A percentile compares a stretch with the other conserved stretches of the same genome.
Evolutionary conservation across 441 rosid genomes (phyloP).

Genomic region (Breynia disticha): DNA sequence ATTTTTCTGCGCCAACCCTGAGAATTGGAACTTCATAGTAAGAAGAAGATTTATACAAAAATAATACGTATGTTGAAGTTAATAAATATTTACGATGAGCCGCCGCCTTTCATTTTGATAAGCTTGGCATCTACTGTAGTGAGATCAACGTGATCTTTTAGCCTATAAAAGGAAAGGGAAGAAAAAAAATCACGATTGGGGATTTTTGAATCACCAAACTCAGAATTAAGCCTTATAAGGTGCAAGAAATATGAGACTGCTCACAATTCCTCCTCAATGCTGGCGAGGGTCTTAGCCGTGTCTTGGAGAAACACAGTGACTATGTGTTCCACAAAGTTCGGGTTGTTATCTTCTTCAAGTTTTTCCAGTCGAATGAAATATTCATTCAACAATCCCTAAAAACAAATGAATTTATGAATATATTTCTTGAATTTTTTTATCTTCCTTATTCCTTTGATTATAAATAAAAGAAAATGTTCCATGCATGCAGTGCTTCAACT

Average conservation of each 20-base stretch:
- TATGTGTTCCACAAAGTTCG: constrained; percentile 21
- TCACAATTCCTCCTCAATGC: constrained; percentile 16
- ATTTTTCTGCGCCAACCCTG: constrained; percentile 27
- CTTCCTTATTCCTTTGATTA: background rate
- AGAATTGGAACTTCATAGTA: background rate
- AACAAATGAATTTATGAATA: background rate
- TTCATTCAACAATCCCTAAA: constrained; percentile 22
- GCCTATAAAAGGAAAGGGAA: constrained; percentile 7
- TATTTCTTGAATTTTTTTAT: background rate
- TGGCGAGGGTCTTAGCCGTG: constrained; percentile 4
- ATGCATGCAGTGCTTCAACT: background rate
- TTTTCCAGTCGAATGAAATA: constrained; percentile 21
- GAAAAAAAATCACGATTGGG: background rate
- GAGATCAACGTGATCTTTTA: constrained; percentile 13
- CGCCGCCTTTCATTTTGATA: constrained; percentile 19
- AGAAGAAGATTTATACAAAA: background rate
- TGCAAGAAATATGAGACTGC: background rate
- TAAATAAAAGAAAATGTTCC: background rate
- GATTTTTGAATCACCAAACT: background rate
- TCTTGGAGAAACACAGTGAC: constrained; percentile 17
- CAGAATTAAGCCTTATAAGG: too few species aligned
- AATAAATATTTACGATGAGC: constrained; percentile 17
- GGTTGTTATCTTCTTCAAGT: constrained; percentile 9
- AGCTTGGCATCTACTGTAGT: constrained; percentile 10
- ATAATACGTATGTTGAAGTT: background rate